These are phyloP conservation scores for Clohesyomyces aquaticus DNA, from an alignment of 495 filamentous ascomycete species.

Conservation along the genomic window DNA sequence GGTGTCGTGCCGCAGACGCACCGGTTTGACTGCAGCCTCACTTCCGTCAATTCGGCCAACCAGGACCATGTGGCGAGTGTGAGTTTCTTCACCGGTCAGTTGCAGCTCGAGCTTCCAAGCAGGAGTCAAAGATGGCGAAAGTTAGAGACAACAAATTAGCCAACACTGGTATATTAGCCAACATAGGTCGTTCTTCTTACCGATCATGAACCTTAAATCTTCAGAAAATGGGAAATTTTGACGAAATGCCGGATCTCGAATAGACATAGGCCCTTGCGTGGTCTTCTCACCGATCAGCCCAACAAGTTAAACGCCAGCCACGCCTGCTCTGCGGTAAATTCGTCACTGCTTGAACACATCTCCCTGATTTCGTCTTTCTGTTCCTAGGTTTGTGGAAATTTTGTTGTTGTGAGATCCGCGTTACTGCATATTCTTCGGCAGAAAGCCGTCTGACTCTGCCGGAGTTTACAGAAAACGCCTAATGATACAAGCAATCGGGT, in stretches of 20 bases:
- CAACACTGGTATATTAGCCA: neutral
- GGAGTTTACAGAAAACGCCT: too few relatives aligned
- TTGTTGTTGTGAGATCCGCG: too few relatives aligned
- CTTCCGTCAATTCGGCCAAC: neutral
- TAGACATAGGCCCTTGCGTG: too few relatives aligned
- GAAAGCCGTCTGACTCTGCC: too few relatives aligned
- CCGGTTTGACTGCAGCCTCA: neutral
- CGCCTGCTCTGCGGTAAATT: too few relatives aligned
- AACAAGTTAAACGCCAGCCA: too few relatives aligned
- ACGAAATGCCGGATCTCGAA: neutral
- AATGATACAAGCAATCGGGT: too few relatives aligned
- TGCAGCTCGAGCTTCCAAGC: neutral
- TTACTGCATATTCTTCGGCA: too few relatives aligned
- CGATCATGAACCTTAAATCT: neutral
- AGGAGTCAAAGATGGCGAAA: neutral
- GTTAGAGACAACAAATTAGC: neutral
- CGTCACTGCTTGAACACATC: too few relatives aligned
- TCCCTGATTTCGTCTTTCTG: too few relatives aligned
- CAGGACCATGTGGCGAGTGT: neutral
- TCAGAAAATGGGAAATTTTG: neutral
- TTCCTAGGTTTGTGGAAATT: too few relatives aligned
- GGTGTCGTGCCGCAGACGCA: neutral
- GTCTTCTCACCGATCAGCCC: too few relatives aligned
- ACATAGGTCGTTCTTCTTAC: neutral
- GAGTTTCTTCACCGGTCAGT: neutral